Percentiles rank a stretch among this genome's conserved stretches.
phyloP scores from a whole-genome alignment of 768 basidiomycete species.

The Lentinula raphanica region DNA sequence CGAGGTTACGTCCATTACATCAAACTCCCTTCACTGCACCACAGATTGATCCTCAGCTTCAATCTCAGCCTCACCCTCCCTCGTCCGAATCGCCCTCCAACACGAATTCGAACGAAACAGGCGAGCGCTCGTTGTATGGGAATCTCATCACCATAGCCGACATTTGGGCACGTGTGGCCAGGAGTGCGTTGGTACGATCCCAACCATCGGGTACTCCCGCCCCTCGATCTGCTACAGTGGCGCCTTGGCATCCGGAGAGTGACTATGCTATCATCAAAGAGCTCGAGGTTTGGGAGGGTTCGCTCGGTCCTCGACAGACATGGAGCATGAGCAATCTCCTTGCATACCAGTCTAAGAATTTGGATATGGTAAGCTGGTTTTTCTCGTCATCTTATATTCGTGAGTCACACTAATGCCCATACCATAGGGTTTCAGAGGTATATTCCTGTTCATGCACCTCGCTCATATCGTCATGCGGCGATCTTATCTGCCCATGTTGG shows the following conservation, averaged over 20 bases:
- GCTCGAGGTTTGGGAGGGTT: slow-evolving; percentile 8
- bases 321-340: slow-evolving; percentile 12
- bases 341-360: slow-evolving; percentile 8
- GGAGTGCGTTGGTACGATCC: slow-evolving; percentile 7
- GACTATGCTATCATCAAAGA: slow-evolving; percentile 5
- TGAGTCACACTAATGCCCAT: not conserved
- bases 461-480: slow-evolving; percentile 11
- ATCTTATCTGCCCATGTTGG: slow-evolving; percentile 10
- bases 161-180: slow-evolving; percentile 12
- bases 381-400: not conserved
- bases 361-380: slow-evolving; percentile 7
- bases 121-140: slow-evolving; percentile 10
- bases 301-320: slow-evolving; percentile 6
- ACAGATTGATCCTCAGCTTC: slow-evolving; percentile 10
- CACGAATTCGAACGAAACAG: not conserved
- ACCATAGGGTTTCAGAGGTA: slow-evolving; percentile 7
- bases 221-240: not conserved
- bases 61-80: not conserved
- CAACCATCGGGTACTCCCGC: not conserved
- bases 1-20: not conserved
- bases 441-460: slow-evolving; percentile 10
- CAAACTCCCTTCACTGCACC: slow-evolving; percentile 7
- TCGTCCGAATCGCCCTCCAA: not conserved
- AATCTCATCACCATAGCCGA: slow-evolving; percentile 7
- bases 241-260: slow-evolving; percentile 10